phyloP scores from a whole-genome alignment of 2,329 filamentous ascomycete species.

The Pyrenochaeta sp. region DNA sequence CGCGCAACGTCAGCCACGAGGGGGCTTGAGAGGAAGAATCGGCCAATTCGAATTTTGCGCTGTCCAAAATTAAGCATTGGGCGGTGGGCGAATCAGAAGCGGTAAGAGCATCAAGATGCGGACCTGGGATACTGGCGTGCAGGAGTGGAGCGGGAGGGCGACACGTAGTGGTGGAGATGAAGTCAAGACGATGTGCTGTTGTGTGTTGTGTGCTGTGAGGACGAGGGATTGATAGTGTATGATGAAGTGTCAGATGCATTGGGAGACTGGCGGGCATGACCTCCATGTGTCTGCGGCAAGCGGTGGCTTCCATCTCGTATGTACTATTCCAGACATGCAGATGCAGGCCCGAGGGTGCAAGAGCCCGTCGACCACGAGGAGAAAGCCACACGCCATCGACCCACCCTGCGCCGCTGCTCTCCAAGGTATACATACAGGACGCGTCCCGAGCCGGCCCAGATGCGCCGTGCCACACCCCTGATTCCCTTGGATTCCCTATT shows the following conservation, averaged over 20 bases:
- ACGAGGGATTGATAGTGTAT: background rate
- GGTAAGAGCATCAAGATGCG: conserved; percentile 12
- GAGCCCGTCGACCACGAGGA: conserved; percentile 8
- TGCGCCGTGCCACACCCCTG: conserved; percentile 5
- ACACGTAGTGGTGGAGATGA: conserved; percentile 16
- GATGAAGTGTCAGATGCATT: conserved; percentile 1
- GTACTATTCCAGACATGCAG: no score
- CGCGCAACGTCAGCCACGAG: conserved; percentile 11
- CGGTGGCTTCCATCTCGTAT: no score
- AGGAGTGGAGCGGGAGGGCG: conserved; percentile 11
- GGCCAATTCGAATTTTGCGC: conserved; percentile 2
- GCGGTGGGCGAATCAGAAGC: conserved; percentile 12
- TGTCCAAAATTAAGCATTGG: conserved; percentile 15
- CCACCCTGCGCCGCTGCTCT: conserved; percentile 6
- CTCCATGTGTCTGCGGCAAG: background rate
- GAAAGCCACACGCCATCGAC: conserved; percentile 14
- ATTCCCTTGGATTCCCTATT: conserved; percentile 4
- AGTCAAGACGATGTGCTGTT: background rate
- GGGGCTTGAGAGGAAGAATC: conserved; percentile 12
- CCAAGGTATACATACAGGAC: no score
- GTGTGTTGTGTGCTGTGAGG: conserved; percentile 2
- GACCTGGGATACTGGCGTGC: conserved; percentile 14
- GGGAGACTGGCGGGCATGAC: background rate
- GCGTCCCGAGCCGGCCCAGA: conserved; percentile 4
- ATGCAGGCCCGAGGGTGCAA: no score